Evolutionary conservation across 202 grass and related monocot species (phyloP), one percentile per base, ranked within the genome.

Genomic region (Musa balbisiana): DNA sequence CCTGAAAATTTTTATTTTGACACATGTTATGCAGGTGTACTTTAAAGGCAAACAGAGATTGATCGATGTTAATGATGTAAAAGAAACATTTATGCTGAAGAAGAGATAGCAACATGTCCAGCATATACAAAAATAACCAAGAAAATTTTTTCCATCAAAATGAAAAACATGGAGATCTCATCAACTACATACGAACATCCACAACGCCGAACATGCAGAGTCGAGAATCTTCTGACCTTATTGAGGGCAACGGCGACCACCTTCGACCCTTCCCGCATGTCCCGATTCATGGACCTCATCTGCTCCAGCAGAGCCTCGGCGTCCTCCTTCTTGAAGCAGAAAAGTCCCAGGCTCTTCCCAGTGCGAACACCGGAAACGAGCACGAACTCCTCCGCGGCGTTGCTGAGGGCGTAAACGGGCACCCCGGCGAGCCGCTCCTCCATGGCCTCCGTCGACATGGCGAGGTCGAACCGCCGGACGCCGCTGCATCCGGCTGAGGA

Each of bases 341-440:
- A 89, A 51, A 97, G 76, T 2, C 90, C 93, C 10, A 97, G 88
- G 19, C 82, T 84, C n/a, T 77, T 87, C 17, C 26, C 77, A 12
- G 53, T 53, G 62, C 73, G 26, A 11, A 84, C 10, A 60, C 82
- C 87, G 2, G 88, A 93, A 63, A 97, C 84, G 51, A 97, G 84
- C 55, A 97, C 88, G 49, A 97, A 84, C 86, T 97, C 88, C 16
- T 87, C 87, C 9, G 83, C 75, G 13, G 78, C 52, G 80, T 91
- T 97, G 55, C 88, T 89, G 76, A 97, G 84, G 50, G 90, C 90
- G 75, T 93, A 97, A 4, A 93, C 90, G 69, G 93, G 93, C 68
- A 97, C 87, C 8, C 93, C 93, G 22, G 88, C 81, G 71, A 97
- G 90, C 79, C 84, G 84, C 60, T 87, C 88, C 83, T 86, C 88